Evolutionary conservation across 73 alveolate genomes (phyloP).

Genomic region (Paraurostyla sp.): DNA sequence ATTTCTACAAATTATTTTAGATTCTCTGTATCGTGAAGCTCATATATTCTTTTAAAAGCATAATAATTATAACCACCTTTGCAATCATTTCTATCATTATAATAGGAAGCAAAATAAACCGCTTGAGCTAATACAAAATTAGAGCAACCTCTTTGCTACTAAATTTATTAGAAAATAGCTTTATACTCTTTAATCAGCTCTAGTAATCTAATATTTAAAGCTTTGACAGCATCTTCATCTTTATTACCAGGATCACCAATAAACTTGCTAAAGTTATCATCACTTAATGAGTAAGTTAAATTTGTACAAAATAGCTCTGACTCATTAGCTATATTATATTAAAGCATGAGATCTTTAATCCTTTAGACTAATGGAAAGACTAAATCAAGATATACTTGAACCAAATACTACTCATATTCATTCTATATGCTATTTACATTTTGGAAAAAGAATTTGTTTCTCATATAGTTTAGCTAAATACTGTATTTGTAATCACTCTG

Average conservation of each 20-base stretch:
- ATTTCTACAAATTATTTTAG: not conserved
- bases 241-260: constrained; percentile 53
- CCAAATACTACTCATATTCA: not conserved
- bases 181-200: not conserved
- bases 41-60: not conserved
- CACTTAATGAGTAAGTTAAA: constrained; percentile 11
- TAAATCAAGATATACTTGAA: not conserved
- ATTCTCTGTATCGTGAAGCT: not conserved
- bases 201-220: not conserved
- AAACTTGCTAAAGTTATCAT: not conserved
- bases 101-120: constrained; percentile 44
- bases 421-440: not conserved
- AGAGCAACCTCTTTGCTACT: not conserved
- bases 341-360: constrained; percentile 22
- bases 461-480: not conserved
- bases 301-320: constrained; percentile 43
- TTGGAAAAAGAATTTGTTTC: not conserved
- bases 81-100: not conserved
- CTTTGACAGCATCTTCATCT: constrained; percentile 48
- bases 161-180: not conserved
- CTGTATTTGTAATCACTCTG: not conserved
- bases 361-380: constrained; percentile 19
- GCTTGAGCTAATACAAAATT: not conserved
- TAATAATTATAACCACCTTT: not conserved
- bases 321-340: constrained; percentile 25